Evolutionary conservation across 805 yeast genomes (phyloP).

Genomic region (Saccharomyces mikatae): DNA sequence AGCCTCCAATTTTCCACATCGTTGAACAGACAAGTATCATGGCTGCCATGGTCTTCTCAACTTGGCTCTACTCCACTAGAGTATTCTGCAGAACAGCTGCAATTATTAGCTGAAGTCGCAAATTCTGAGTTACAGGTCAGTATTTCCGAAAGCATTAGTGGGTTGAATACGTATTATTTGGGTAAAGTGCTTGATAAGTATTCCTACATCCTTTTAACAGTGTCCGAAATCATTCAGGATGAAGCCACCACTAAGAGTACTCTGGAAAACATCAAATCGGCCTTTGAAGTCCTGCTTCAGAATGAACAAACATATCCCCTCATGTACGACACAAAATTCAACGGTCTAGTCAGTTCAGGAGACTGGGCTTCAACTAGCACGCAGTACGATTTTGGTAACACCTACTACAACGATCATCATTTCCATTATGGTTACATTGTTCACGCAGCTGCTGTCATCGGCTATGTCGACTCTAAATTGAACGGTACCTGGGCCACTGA

Average conservation of each 20-base stretch:
- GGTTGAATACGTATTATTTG: constrained; percentile 40
- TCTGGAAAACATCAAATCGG: constrained; percentile 34
- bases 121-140: constrained; percentile 41
- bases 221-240: constrained; percentile 41
- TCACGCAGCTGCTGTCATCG: constrained; percentile 76
- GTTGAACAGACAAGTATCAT: constrained; percentile 34
- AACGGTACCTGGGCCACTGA: constrained; percentile 41
- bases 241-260: constrained; percentile 32
- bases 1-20: constrained; percentile 34
- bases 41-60: constrained; percentile 38
- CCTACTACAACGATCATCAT: constrained; percentile 79
- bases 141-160: constrained; percentile 35
- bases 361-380: constrained; percentile 36
- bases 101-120: constrained; percentile 38
- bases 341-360: constrained; percentile 47
- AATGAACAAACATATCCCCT: constrained; percentile 44
- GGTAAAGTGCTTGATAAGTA: constrained; percentile 52
- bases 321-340: constrained; percentile 46
- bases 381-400: constrained; percentile 57
- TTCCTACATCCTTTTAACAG: constrained; percentile 46
- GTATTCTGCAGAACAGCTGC: constrained; percentile 39
- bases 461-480: constrained; percentile 42
- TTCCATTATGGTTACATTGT: constrained; percentile 81
- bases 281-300: constrained; percentile 35
- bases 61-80: constrained; percentile 26